phyloP scores from a whole-genome alignment of 2,329 filamentous ascomycete species.

The Ilyonectria sp. region DNA sequence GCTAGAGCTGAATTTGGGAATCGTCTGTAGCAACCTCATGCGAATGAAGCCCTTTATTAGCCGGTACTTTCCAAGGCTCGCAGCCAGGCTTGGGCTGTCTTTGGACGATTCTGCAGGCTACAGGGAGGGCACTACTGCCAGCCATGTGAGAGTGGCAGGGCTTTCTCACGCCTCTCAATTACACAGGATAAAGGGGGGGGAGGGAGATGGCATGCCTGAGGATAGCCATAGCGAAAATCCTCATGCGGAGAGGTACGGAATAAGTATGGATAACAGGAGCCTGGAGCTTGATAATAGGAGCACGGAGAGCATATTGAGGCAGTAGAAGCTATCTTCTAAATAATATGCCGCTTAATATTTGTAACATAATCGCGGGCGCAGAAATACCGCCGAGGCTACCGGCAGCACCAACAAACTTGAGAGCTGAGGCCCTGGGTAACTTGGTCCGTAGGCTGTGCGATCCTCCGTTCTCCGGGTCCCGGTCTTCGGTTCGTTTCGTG shows the following conservation, averaged over 20 bases:
- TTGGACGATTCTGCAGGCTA: background rate
- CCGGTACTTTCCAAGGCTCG: background rate
- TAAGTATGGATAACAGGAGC: background rate
- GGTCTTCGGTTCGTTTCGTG: background rate
- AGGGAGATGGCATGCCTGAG: background rate
- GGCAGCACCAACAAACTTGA: background rate
- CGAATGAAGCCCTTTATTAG: slow-evolving; percentile 10
- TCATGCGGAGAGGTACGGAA: background rate
- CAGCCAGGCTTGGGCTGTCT: background rate
- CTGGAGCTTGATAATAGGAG: background rate
- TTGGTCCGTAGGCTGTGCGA: background rate
- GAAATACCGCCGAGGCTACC: background rate
- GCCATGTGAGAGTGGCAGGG: background rate
- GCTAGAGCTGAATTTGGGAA: slow-evolving; percentile 18
- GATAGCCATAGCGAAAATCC: background rate
- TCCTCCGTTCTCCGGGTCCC: background rate
- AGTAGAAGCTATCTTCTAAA: background rate
- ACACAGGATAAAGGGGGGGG: background rate
- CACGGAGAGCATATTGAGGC: slow-evolving; percentile 6
- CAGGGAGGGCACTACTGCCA: background rate
- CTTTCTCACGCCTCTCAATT: background rate
- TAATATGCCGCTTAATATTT: background rate
- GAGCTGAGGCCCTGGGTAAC: background rate
- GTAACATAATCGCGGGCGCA: background rate
- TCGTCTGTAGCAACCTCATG: background rate